A percentile compares a stretch with the other conserved stretches of the same genome.
Conservation (phyloP, 2,329 filamentous ascomycete genomes). For the Coleophoma cylindrospora region DNA sequence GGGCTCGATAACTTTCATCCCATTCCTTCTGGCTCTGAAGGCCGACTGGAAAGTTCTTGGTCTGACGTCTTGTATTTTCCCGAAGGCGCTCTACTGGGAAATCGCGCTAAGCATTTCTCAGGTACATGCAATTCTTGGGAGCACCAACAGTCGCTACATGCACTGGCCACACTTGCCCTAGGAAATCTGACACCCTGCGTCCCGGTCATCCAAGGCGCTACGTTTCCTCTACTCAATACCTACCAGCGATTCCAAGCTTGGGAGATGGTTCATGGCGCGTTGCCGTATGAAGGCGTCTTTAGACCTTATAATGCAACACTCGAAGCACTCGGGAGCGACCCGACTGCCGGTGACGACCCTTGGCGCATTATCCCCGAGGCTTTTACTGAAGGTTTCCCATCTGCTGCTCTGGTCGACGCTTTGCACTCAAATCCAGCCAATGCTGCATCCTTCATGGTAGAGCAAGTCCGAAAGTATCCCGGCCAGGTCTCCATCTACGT, state of each 20-base stretch:
- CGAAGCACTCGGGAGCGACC: constrained; percentile 35
- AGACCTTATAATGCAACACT: constrained; percentile 34
- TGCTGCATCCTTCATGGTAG: constrained; percentile 41
- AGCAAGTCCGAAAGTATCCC: constrained; percentile 42
- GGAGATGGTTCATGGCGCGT: constrained; percentile 35
- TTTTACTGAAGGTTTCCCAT: constrained; percentile 40
- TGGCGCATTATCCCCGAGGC: constrained; percentile 33
- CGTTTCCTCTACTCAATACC: constrained; percentile 42
- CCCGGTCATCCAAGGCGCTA: constrained; percentile 39
- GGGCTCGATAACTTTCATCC: constrained; percentile 34
- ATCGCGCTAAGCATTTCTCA: constrained; percentile 2
- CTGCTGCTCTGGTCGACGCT: background rate
- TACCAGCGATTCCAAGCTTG: constrained; percentile 37
- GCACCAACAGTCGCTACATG: constrained; percentile 38
- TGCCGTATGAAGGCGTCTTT: constrained; percentile 42
- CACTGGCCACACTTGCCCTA: constrained; percentile 38
- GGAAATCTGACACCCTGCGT: constrained; percentile 39
- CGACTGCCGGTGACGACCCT: constrained; percentile 36
- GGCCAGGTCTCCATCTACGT: constrained; percentile 42
- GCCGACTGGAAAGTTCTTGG: constrained; percentile 38
- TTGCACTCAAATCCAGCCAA: constrained; percentile 32
- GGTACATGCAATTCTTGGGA: constrained; percentile 40
- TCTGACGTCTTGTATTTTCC: constrained; percentile 21
- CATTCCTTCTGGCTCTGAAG: constrained; percentile 37
- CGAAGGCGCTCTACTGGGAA: background rate